phyloP scores from a whole-genome alignment of 139 green algal genomes.

The Chlamydomonas incerta region DNA sequence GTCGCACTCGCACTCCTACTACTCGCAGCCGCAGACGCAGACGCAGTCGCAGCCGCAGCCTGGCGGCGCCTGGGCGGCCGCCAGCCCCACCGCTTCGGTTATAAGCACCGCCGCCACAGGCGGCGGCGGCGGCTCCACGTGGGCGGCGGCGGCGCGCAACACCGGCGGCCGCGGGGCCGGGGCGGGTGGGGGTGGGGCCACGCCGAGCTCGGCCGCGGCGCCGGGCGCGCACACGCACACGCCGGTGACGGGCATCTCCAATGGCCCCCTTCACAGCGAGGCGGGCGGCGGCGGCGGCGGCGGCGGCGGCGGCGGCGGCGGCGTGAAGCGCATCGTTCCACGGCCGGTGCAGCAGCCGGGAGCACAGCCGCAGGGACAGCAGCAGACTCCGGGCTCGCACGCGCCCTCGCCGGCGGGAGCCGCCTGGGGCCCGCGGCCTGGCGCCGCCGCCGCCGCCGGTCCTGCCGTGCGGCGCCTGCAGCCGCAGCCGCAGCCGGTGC shows the following conservation, averaged over 20 bases:
- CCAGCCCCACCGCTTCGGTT: conserved; percentile 4
- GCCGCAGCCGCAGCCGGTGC: neutral
- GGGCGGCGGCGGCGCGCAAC: neutral
- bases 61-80: neutral
- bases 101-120: neutral
- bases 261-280: neutral
- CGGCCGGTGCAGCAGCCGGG: neutral
- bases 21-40: neutral
- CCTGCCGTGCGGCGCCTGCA: neutral
- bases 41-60: neutral
- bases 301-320: neutral
- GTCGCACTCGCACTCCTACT: neutral
- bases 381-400: neutral
- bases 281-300: neutral
- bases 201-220: too few relatives aligned
- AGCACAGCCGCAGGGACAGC: neutral
- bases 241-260: too few relatives aligned
- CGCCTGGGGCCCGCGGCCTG: neutral
- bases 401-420: neutral
- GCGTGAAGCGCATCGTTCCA: conserved; percentile 17
- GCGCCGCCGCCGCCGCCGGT: too few relatives aligned
- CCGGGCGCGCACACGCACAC: too few relatives aligned
- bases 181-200: too few relatives aligned
- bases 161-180: neutral
- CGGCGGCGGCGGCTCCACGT: neutral